Percentiles rank a stretch among this genome's conserved stretches.
Evolutionary conservation across 495 filamentous ascomycete genomes (phyloP).

Genomic region (Podospora fimiseda): DNA sequence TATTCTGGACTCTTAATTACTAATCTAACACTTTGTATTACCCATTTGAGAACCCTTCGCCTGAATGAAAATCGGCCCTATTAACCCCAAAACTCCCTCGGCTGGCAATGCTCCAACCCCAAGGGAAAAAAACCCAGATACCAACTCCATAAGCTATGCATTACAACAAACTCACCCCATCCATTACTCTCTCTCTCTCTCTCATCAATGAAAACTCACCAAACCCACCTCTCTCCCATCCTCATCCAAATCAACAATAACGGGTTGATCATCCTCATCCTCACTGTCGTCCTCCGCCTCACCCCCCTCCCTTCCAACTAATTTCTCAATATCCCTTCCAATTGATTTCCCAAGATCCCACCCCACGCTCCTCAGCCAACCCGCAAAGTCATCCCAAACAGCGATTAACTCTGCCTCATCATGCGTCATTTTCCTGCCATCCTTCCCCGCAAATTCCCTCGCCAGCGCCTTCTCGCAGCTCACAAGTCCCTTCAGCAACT

Average conservation of each 20-base stretch:
- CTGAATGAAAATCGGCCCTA: no score
- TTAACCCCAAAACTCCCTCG: no score
- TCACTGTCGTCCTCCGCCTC: constrained; percentile 51
- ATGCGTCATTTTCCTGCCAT: constrained; percentile 17
- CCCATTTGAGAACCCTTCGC: no score
- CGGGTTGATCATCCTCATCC: constrained; percentile 81
- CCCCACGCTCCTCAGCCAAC: not conserved
- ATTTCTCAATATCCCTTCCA: not conserved
- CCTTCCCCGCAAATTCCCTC: constrained; percentile 27
- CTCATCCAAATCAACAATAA: constrained; percentile 64
- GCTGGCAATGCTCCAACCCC: no score
- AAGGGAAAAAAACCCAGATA: not conserved
- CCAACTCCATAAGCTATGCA: no score
- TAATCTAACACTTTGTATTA: no score
- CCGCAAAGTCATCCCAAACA: not conserved
- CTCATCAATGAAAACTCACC: constrained; percentile 34
- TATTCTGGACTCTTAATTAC: no score
- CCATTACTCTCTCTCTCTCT: not conserved
- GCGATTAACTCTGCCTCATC: constrained; percentile 31
- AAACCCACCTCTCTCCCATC: constrained; percentile 44
- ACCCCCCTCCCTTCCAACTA: no score
- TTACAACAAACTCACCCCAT: no score
- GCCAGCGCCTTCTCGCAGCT: constrained; percentile 39
- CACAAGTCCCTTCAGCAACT: constrained; percentile 32
- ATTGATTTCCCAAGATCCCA: not conserved